Percentiles rank a stretch among this genome's conserved stretches.
These are phyloP conservation scores for Leccinum rimulosum DNA, from an alignment of 768 basidiomycete genomes.

Conservation along the genomic window DNA sequence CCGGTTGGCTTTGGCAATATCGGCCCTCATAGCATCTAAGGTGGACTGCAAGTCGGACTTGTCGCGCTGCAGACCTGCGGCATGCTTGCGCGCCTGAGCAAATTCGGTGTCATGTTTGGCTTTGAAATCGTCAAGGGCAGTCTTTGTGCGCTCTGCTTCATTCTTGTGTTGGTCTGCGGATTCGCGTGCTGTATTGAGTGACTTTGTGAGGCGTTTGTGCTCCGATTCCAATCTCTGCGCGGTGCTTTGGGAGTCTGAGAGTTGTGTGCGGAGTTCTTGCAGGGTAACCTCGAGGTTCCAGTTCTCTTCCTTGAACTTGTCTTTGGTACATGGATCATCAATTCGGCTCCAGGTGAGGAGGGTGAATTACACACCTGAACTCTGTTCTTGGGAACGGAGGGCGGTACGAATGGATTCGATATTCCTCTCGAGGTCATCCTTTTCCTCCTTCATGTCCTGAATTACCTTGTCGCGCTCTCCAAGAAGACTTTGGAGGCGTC, in stretches of 20 bases:
- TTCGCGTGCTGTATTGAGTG: constrained; percentile 72
- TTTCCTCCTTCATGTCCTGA: constrained; percentile 88
- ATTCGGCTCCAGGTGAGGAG: background rate
- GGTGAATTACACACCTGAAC: constrained; percentile 49
- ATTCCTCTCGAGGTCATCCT: constrained; percentile 80
- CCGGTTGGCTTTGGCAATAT: constrained; percentile 62
- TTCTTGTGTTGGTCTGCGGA: constrained; percentile 82
- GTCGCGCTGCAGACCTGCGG: constrained; percentile 86
- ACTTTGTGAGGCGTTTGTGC: constrained; percentile 74
- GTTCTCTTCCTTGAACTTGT: constrained; percentile 97
- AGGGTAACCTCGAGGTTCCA: constrained; percentile 96
- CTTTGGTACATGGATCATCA: constrained; percentile 35
- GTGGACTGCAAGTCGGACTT: constrained; percentile 86
- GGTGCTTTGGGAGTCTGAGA: constrained; percentile 62
- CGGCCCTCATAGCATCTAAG: constrained; percentile 73
- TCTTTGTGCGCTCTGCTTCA: constrained; percentile 71
- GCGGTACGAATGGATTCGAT: constrained; percentile 72
- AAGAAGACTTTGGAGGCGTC: constrained; percentile 86
- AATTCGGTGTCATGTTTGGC: constrained; percentile 94
- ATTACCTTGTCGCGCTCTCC: constrained; percentile 92
- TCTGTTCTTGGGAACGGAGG: constrained; percentile 79
- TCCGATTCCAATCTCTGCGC: constrained; percentile 76
- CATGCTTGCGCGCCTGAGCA: constrained; percentile 84
- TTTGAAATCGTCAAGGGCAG: constrained; percentile 68
- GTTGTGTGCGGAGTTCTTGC: constrained; percentile 78